These are phyloP conservation scores for Penicillium desertorum DNA, from an alignment of 495 filamentous ascomycete species.

Conservation along the genomic window DNA sequence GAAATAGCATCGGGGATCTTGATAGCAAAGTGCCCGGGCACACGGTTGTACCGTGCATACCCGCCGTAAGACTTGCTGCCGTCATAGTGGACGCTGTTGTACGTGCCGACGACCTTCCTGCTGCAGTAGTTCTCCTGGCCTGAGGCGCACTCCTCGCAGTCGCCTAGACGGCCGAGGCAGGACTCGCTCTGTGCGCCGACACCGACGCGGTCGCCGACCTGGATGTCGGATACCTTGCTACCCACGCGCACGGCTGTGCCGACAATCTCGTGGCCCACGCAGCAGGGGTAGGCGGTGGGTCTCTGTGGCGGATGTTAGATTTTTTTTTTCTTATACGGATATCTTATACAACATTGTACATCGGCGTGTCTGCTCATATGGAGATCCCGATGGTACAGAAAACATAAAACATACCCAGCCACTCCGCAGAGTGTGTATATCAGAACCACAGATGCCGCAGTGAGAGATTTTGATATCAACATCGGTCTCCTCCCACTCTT, in stretches of 20 bases:
- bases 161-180: slow-evolving; percentile 58
- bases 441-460: slow-evolving; percentile 52
- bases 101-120: slow-evolving; percentile 51
- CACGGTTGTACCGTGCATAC: slow-evolving; percentile 73
- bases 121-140: slow-evolving; percentile 68
- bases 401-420: slow-evolving; percentile 57
- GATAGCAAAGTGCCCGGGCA: slow-evolving; percentile 70
- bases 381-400: background rate
- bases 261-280: slow-evolving; percentile 84
- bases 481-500: slow-evolving; percentile 78
- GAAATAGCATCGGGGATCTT: slow-evolving; percentile 71
- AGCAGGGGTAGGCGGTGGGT: slow-evolving; percentile 64
- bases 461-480: slow-evolving; percentile 53
- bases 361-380: background rate
- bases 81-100: slow-evolving; percentile 45
- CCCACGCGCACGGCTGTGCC: slow-evolving; percentile 76
- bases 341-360: background rate
- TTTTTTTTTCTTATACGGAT: background rate
- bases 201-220: slow-evolving; percentile 84
- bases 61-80: slow-evolving; percentile 62
- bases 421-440: slow-evolving; percentile 71
- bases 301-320: slow-evolving; percentile 28
- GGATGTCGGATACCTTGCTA: slow-evolving; percentile 60
- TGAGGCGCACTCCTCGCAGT: slow-evolving; percentile 68
- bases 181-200: slow-evolving; percentile 79